Evolutionary conservation across 441 rosid species (phyloP).

Genomic region (Jatropha podagrica): DNA sequence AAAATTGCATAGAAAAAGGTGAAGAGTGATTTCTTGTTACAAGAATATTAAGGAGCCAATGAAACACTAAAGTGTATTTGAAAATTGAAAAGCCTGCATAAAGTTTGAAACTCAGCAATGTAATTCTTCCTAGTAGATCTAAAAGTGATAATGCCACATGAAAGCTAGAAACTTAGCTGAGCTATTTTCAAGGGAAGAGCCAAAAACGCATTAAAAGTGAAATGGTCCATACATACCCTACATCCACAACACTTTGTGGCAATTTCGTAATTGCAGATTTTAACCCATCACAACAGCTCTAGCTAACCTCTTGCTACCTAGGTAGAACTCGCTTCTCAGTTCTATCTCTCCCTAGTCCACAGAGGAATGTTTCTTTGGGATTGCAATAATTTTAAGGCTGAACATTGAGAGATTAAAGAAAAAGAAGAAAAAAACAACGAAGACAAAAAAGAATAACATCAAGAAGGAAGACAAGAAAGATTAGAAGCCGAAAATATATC

Average conservation of each 20-base stretch:
- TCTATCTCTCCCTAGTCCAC: slow-evolving; percentile 15
- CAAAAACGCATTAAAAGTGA: slow-evolving; percentile 10
- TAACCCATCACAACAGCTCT: background rate
- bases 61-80: no score
- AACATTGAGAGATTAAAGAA: background rate
- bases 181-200: slow-evolving; percentile 2
- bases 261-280: slow-evolving; percentile 11
- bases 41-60: no score
- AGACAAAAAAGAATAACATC: background rate
- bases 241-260: background rate
- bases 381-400: background rate
- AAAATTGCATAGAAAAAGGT: background rate
- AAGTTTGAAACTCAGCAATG: background rate
- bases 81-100: background rate
- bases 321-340: background rate
- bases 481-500: slow-evolving; percentile 19
- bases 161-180: background rate
- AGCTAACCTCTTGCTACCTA: background rate
- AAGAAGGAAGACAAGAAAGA: background rate
- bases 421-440: background rate
- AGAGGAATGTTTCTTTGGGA: slow-evolving; percentile 24
- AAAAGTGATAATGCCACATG: no score
- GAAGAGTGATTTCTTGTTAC: no score
- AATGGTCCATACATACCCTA: slow-evolving; percentile 15
- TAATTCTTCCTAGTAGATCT: background rate